Evolutionary conservation across 23 red algal species (phyloP).

Genomic region (Gracilaria domingensis): DNA sequence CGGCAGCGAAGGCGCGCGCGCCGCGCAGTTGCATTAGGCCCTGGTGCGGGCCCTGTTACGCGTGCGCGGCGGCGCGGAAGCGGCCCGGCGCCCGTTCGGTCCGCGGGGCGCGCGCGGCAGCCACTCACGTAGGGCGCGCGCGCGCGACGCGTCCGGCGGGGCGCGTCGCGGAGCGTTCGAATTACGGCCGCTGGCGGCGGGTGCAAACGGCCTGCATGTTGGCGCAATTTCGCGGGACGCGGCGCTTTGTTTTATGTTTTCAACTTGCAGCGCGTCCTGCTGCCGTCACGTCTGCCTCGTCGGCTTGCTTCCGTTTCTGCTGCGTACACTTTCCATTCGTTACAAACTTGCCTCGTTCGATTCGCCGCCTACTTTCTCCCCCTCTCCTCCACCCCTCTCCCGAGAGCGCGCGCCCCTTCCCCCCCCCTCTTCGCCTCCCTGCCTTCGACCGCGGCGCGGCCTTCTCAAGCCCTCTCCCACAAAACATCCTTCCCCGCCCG

Average conservation of each 20-base stretch:
- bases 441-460: no score
- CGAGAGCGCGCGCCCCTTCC: background rate
- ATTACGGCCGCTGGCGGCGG: background rate
- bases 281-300: background rate
- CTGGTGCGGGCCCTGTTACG: conserved; percentile 7
- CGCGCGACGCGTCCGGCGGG: no score
- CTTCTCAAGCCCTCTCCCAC: no score
- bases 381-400: background rate
- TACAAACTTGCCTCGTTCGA: background rate
- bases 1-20: background rate
- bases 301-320: background rate
- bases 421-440: no score
- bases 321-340: conserved; percentile 4
- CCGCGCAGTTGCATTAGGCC: background rate
- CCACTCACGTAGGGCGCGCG: background rate
- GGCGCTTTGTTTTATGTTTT: conserved; percentile 14
- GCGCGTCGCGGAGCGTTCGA: background rate
- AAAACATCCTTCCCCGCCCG: background rate
- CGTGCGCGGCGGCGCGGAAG: background rate
- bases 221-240: conserved; percentile 45
- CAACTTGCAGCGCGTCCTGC: background rate
- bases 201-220: background rate
- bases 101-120: background rate
- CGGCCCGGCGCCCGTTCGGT: background rate
- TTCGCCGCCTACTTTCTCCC: background rate